Base-by-base conservation (phyloP, 2,329 filamentous ascomycete genomes). In the Lachnellula hyalina region DNA sequence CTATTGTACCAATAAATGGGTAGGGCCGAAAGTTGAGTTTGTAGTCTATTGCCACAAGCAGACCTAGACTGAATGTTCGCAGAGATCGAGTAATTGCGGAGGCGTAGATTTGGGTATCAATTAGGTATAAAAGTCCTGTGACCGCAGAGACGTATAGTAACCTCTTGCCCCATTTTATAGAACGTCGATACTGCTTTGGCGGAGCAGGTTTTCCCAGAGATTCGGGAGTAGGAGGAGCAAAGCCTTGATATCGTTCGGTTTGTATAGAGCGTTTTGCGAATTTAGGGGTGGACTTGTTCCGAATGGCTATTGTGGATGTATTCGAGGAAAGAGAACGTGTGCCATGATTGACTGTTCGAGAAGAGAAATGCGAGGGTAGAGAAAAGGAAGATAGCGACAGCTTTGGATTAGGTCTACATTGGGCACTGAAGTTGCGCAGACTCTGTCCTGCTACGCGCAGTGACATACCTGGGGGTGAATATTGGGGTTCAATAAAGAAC, bases 11-110 rank as follows among this genome's bases (percentile, higher is more conserved):
- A 23, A 86, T 80, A 53, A 85, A 80, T 6, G 93, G 92, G 61
- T 90, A 76, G 5, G 89, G 80, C 5, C 90, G 83, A 72, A 99
- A 99, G 73, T 99, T 97, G 71, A 97, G 77, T 75, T 96, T 97
- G 77, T 99, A 97, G 75, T 99, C 94, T 23, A 92, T 67, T 0
- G 92, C 93, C 15, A 96, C 88, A 46, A 92, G 68, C 11, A 96
- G 74, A 7, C 91, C 93, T 2, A 83, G 83, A 41, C 80, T 79
- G 70, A 97, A 96, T 0, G 94, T 96, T 42, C 87, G 86, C 42
- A 88, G 72, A 23, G 89, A 93, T 53, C 94, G 87, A 38, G 81
- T 83, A 25, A 96, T 74, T 12, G 89, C 87, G 0, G 89, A 86
- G 49, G 90, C 89, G 72, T 94, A 95, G 67, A 89, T 77, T 61